Evolutionary conservation across 768 basidiomycete species (phyloP).

Genomic region (Serendipita sp.): DNA sequence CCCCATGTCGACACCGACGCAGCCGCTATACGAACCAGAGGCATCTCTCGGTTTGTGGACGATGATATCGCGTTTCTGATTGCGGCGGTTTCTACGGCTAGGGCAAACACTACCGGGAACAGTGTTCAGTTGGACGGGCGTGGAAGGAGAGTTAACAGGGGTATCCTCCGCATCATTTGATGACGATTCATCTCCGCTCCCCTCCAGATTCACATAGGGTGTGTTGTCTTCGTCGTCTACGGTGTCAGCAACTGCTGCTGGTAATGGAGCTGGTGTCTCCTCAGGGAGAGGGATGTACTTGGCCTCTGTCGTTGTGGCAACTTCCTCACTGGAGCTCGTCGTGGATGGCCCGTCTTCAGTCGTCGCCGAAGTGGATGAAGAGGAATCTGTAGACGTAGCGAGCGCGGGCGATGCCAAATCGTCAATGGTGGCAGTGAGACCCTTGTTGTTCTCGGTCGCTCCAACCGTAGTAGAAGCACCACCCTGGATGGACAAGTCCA

Average conservation of each 20-base stretch:
- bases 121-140: no score
- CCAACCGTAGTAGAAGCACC: background rate
- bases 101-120: background rate
- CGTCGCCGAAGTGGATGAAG: background rate
- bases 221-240: no score
- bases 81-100: background rate
- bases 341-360: background rate
- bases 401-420: background rate
- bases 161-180: no score
- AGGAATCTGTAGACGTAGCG: background rate
- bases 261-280: no score
- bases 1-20: background rate
- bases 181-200: no score
- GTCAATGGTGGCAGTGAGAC: background rate
- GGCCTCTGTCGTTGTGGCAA: no score
- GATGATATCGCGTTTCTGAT: background rate
- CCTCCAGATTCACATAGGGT: no score
- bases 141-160: background rate
- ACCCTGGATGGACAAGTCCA: background rate
- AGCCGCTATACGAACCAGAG: slow-evolving; percentile 3
- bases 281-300: no score
- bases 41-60: background rate
- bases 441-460: background rate
- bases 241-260: no score
- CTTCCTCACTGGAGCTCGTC: background rate